Evolutionary conservation across 805 yeast species (phyloP), one percentile per base, ranked within the genome.

Genomic region (Kodamaea kaohsiungensis): DNA sequence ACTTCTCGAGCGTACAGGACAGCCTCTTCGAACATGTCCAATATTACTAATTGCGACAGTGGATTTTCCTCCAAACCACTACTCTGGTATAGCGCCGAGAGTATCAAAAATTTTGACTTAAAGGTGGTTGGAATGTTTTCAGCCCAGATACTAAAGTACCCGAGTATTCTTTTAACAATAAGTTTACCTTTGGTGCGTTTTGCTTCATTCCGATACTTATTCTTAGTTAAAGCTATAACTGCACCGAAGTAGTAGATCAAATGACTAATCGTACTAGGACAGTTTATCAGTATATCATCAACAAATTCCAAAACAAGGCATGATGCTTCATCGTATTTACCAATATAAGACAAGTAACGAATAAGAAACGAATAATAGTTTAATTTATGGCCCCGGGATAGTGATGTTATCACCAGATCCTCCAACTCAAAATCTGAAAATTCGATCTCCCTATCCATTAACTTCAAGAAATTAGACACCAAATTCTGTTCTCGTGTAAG

Each of bases 1-100:
- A 62, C 54, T n/a, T 57, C 56, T 5, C 64, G 61, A 1, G 81
- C 77, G 3, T 55, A 49, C n/a, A 71, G 75, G n/a, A 79, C 68
- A 0, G 83, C 78, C 19, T 68, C 73, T 51, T 79, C 81, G 59
- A 75, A 81, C 15, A 65, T 56, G 54, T 81, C 84, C 7, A 81
- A 60, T 2, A 73, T 66, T 18, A 68, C 74, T 17, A 81, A 59
- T 16, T 71, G 70, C 4, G 75, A 60, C 1, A 35, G 19, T 0
- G 35, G 38, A 2, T 54, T 55, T 3, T 60, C 59, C 2, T 62
- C 60, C 7, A 64, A 54, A 7, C 22, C 39, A 16, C 30, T 40
- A 13, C 30, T 39, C 22, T 52, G 60, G 13, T 57, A 45, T 22
- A 64, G 58, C 1, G 81, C 81, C 38, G 67, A 61, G 15, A 79